Evolutionary conservation across 1,139 yeast genomes (phyloP).

Genomic region (Scheffersomyces segobiensis): DNA sequence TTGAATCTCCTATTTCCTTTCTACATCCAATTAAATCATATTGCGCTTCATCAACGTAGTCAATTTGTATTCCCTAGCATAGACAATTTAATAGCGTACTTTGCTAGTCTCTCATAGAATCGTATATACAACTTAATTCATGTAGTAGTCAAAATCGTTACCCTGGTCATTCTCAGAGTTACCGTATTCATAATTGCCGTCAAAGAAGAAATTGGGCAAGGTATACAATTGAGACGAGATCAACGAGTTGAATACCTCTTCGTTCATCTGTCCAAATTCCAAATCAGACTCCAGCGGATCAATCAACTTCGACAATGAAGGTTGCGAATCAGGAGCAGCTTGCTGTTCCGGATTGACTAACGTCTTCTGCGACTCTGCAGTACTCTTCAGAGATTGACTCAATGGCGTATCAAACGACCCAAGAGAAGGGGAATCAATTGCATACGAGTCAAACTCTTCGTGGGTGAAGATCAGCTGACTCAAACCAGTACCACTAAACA

Average conservation of each 20-base stretch:
- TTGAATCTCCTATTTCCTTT: neutral
- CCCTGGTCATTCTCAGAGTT: neutral
- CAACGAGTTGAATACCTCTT: conserved; percentile 11
- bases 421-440: neutral
- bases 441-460: neutral
- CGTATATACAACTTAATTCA: neutral
- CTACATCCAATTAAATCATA: neutral
- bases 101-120: neutral
- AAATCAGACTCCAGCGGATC: neutral
- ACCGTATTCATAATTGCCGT: conserved; percentile 1
- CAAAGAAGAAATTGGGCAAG: conserved; percentile 12
- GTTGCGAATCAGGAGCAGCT: neutral
- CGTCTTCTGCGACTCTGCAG: neutral
- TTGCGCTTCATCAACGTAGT: neutral
- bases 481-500: neutral
- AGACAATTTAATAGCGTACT: neutral
- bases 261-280: conserved; percentile 7
- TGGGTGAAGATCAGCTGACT: neutral
- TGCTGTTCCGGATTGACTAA: neutral
- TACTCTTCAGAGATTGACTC: neutral
- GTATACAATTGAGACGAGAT: conserved; percentile 14
- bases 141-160: neutral
- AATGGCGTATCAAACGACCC: neutral
- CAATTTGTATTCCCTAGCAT: no score
- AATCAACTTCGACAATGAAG: neutral